phyloP scores from a whole-genome alignment of 768 basidiomycete species.

The Mycena vitilis region DNA sequence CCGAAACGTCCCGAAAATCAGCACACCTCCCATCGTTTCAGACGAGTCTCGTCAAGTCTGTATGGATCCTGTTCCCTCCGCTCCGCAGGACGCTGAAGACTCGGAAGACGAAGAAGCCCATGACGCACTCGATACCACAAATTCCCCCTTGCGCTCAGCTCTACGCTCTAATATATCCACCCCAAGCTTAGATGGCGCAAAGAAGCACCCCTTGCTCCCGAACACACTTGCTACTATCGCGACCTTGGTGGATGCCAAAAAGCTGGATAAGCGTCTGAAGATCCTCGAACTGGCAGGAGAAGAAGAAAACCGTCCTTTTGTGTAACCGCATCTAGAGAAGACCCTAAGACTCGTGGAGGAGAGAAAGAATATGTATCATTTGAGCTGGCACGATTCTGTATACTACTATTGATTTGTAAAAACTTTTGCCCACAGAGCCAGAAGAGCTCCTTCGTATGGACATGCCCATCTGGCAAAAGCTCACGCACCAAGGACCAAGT shows the following conservation, averaged over 20 bases:
- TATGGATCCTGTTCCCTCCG: not conserved
- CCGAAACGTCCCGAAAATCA: not conserved
- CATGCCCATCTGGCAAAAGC: too few relatives aligned
- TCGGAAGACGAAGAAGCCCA: not conserved
- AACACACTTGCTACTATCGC: constrained; percentile 3
- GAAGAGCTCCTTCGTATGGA: too few relatives aligned
- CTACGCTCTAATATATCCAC: not conserved
- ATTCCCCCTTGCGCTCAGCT: not conserved
- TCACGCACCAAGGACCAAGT: too few relatives aligned
- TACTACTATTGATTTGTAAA: too few relatives aligned
- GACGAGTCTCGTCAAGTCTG: not conserved
- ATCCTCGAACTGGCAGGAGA: not conserved
- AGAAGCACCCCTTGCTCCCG: not conserved
- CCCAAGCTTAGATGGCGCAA: not conserved
- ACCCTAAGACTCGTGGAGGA: too few relatives aligned
- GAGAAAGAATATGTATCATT: too few relatives aligned
- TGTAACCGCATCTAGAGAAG: not conserved
- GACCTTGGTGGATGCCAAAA: not conserved
- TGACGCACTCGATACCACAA: not conserved
- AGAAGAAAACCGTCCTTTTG: constrained; percentile 16
- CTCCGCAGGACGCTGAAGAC: not conserved
- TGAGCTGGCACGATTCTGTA: too few relatives aligned
- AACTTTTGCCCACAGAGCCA: too few relatives aligned
- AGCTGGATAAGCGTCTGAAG: not conserved
- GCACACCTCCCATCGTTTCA: not conserved